These are phyloP conservation scores for Fomitopsis palustris DNA, from an alignment of 1,284 basidiomycete species.

Conservation along the genomic window DNA sequence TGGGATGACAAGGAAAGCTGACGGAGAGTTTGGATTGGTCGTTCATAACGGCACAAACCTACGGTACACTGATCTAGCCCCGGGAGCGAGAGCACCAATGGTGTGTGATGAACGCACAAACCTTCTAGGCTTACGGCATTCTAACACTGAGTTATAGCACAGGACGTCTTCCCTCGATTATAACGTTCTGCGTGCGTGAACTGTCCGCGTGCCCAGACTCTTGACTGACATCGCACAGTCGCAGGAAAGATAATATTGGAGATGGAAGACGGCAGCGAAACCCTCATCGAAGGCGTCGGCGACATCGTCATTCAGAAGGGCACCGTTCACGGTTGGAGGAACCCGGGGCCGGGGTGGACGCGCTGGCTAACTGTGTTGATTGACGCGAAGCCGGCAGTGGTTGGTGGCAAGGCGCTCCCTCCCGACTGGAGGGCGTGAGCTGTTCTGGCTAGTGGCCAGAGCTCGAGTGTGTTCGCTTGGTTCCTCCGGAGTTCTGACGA, in stretches of 20 bases:
- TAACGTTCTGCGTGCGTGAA: conserved; percentile 50
- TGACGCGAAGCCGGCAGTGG: conserved; percentile 49
- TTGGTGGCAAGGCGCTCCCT: conserved; percentile 40
- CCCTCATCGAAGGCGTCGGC: conserved; percentile 49
- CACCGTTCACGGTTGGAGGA: conserved; percentile 59
- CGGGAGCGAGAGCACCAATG: conserved; percentile 47
- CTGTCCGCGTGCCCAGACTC: not conserved
- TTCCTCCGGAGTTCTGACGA: not conserved
- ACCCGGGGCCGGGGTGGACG: conserved; percentile 49
- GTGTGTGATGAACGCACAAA: conserved; percentile 28
- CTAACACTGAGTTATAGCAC: conserved; percentile 26
- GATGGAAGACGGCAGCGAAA: conserved; percentile 55
- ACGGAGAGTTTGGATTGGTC: conserved; percentile 41
- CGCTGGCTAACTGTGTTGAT: conserved; percentile 52
- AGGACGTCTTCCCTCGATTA: conserved; percentile 55
- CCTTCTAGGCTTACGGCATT: not conserved
- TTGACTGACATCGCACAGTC: conserved; percentile 31
- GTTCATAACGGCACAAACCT: conserved; percentile 45
- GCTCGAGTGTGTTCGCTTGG: not conserved
- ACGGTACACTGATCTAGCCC: conserved; percentile 54
- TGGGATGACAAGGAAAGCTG: conserved; percentile 41
- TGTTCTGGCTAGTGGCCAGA: not conserved
- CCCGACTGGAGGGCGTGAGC: conserved; percentile 21
- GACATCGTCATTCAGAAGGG: conserved; percentile 58
- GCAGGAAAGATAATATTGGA: conserved; percentile 50